Evolutionary conservation across 148 eudicot species (phyloP), one percentile per base, ranked within the genome.

Genomic region (Dysphania ambrosioides): DNA sequence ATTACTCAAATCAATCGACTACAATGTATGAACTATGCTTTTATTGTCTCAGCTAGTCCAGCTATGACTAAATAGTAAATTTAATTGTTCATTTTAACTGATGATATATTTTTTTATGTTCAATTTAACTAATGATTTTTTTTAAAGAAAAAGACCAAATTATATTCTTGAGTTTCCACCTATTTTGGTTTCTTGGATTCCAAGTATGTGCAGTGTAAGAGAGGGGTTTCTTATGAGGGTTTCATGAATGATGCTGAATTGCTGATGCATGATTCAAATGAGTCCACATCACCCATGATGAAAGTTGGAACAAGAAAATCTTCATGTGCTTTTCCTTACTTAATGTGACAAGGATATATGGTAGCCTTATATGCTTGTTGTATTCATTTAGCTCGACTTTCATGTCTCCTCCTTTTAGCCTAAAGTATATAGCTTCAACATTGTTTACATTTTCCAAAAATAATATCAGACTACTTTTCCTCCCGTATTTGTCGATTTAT

Each of bases 391-490:
- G 18, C 63, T 32, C 35, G 16, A 60, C 75, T 30, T 41, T 24
- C 60, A 41, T 72, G 13, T 40, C 55, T 59, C 75, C 56, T 16
- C n/a, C 3, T 53, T 57, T 36, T n/a, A 53, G 6, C 18, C 41
- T 70, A 53, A 19, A 18, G 44, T 53, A n/a, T n/a, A n/a, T n/a
- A n/a, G n/a, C n/a, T n/a, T n/a, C n/a, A n/a, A n/a, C n/a, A n/a
- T n/a, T n/a, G n/a, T n/a, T n/a, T n/a, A n/a, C n/a, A 65, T 34
- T 75, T 64, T 65, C 49, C 30, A 12, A n/a, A 59, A 62, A 35
- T 18, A 44, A n/a, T 21, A 15, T 13, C 10, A n/a, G 26, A 53
- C 9, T 13, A 73, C 4, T 51, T 13, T 19, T 65, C 32, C 49
- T 2, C 4, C 40, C 26, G 64, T 13, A 47, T 47, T 36, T 36